Percentiles rank a stretch among this genome's conserved stretches.
Evolutionary conservation across 441 rosid genomes (phyloP).

Genomic region (Syzygium syzygioides): DNA sequence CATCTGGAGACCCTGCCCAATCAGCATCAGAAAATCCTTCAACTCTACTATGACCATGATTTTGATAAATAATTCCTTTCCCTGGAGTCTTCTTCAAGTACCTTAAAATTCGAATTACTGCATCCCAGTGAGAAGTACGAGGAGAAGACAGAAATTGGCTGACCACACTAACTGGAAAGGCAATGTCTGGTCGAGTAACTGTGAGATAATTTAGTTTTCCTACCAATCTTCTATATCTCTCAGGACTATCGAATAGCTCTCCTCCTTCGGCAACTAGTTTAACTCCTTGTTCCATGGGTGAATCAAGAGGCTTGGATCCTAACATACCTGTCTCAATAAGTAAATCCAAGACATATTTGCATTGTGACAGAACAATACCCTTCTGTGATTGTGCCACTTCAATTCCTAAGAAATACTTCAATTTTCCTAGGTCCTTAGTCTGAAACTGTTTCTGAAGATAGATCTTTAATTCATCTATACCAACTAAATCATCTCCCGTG

Average conservation of each 20-base stretch:
- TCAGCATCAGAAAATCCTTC: no score
- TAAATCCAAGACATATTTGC: not conserved
- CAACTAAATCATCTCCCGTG: not conserved
- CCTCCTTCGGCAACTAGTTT: no score
- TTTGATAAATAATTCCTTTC: no score
- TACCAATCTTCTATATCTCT: not conserved
- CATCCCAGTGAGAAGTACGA: not conserved
- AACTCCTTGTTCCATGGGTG: not conserved
- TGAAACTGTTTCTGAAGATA: not conserved
- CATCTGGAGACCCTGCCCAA: no score
- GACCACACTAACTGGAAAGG: not conserved
- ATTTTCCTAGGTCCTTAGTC: not conserved
- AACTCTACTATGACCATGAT: no score
- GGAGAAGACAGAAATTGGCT: not conserved
- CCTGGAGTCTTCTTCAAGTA: not conserved
- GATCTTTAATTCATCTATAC: not conserved
- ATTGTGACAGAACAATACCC: rapidly evolving
- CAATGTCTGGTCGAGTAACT: not conserved
- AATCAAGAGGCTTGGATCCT: not conserved
- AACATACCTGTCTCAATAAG: not conserved
- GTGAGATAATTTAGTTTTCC: not conserved
- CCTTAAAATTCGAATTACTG: not conserved
- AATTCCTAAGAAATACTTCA: not conserved
- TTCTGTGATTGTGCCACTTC: rapidly evolving
- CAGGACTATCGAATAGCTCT: no score